Evolutionary conservation across 495 filamentous ascomycete species (phyloP), one percentile per base, ranked within the genome.

Genomic region (Penicillium parvum): DNA sequence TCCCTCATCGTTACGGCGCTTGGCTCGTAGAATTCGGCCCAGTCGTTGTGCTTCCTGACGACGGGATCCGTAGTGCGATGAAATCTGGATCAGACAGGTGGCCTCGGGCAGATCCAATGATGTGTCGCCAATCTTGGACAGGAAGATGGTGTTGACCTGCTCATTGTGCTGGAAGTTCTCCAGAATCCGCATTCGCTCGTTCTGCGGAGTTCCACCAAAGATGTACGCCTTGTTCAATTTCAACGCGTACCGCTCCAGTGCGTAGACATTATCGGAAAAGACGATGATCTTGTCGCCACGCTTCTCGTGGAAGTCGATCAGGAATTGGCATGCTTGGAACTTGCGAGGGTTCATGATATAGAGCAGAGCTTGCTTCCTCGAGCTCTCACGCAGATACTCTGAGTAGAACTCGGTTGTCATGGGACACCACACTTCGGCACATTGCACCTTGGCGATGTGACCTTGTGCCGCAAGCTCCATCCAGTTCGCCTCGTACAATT

Each of bases 341-440:
- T 98, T 97, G 32, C 83, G 75, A 11, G 92, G 92, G 60, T 98
- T 98, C 92, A 98, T 97, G 58, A 90, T 91, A 57, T 92, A 96
- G 5, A 97, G 74, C 4, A 96, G 77, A 7, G 76, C 72, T 15
- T 77, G 73, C 61, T 88, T 88, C 38, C 82, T 67, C 5, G 76
- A 79, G 23, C 82, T 81, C 42, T 84, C 79, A 34, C 78, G 68
- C 44, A 97, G 81, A 67, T 96, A 98, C 55, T 96, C 90, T 14
- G 85, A 82, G 63, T 97, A 96, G 68, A 98, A 98, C 57, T 98
- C 92, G 4, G 89, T 88, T 0, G 92, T 95, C 92, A 98, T 98
- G 7, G 90, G 91, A 61, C 92, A 98, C 92, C 92, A 98, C 19
- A 98, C 92, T 60, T 98, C 92, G 32, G 92, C 92, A 65, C 92